Conservation (phyloP, 2,329 filamentous ascomycete genomes). For the Diaporthe velutina region DNA sequence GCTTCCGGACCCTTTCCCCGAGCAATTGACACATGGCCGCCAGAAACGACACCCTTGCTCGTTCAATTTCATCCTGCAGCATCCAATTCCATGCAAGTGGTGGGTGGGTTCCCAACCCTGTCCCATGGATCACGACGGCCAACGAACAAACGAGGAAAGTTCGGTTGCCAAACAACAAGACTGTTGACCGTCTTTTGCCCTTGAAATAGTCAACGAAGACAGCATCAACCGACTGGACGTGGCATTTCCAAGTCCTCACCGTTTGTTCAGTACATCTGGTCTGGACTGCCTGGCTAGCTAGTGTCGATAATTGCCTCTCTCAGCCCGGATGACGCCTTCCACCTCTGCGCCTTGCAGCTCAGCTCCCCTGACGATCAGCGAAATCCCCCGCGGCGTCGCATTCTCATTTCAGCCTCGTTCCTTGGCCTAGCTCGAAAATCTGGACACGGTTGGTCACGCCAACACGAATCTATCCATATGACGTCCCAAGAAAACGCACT, state of each 20-base stretch:
- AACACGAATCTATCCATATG: neutral
- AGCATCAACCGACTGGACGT: slow-evolving; percentile 6
- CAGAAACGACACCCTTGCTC: slow-evolving; percentile 36
- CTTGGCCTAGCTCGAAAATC: slow-evolving; percentile 26
- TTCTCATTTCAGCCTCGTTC: slow-evolving; percentile 35
- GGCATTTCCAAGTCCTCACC: neutral
- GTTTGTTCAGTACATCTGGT: slow-evolving; percentile 11
- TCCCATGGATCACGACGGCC: slow-evolving; percentile 19
- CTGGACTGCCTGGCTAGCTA: slow-evolving; percentile 36
- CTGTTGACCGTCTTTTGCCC: slow-evolving; percentile 34
- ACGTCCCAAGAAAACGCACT: neutral
- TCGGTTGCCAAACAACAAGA: slow-evolving; percentile 32
- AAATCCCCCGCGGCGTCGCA: slow-evolving; percentile 24
- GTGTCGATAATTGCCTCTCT: slow-evolving; percentile 25
- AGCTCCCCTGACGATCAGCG: slow-evolving; percentile 37
- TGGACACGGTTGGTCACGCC: neutral
- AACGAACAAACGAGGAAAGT: slow-evolving; percentile 25
- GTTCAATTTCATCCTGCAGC: slow-evolving; percentile 38
- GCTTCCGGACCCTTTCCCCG: slow-evolving; percentile 39
- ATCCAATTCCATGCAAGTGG: slow-evolving; percentile 31
- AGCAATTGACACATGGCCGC: slow-evolving; percentile 40
- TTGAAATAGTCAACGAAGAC: neutral
- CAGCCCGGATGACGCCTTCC: slow-evolving; percentile 20
- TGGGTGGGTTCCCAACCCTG: slow-evolving; percentile 30
- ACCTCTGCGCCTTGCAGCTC: slow-evolving; percentile 19